phyloP scores from a whole-genome alignment of 108 stramenopile genomes.

The Ochromonas danica region DNA sequence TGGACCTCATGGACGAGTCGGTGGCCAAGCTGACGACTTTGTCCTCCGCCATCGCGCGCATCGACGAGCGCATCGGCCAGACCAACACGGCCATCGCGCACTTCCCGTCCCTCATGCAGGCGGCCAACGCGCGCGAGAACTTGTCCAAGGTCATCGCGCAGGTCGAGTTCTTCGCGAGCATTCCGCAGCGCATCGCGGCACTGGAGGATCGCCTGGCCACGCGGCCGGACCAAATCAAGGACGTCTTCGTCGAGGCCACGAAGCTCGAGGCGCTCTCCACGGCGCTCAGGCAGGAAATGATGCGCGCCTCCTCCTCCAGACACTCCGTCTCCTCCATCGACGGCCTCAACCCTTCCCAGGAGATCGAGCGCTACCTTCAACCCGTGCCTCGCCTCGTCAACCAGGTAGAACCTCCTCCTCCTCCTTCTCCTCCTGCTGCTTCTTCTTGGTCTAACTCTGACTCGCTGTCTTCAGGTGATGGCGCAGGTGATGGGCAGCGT shows the following conservation, averaged over 20 bases:
- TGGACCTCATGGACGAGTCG: constrained; percentile 34
- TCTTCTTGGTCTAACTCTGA: too few relatives aligned
- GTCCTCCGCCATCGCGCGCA: neutral
- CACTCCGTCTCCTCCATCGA: neutral
- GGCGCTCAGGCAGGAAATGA: constrained; percentile 10
- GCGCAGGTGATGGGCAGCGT: neutral
- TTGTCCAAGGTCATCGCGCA: constrained; percentile 23
- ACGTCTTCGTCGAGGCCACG: constrained; percentile 12
- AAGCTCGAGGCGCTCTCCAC: constrained; percentile 1
- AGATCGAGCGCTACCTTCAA: neutral
- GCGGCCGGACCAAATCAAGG: neutral
- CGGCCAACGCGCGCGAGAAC: constrained; percentile 8
- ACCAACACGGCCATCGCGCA: constrained; percentile 23
- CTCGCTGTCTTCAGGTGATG: too few relatives aligned
- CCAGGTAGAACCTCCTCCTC: neutral
- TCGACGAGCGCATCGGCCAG: constrained; percentile 8
- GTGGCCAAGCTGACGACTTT: neutral
- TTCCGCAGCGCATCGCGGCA: neutral
- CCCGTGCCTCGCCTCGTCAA: neutral
- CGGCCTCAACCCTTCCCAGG: too few relatives aligned
- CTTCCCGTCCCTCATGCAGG: neutral
- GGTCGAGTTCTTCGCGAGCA: constrained; percentile 18
- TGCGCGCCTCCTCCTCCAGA: too few relatives aligned
- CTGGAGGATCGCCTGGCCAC: neutral
- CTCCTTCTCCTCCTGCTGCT: too few relatives aligned